Evolutionary conservation across 1,284 basidiomycete genomes (phyloP), one percentile per base, ranked within the genome.

Genomic region (Waitea zeae): DNA sequence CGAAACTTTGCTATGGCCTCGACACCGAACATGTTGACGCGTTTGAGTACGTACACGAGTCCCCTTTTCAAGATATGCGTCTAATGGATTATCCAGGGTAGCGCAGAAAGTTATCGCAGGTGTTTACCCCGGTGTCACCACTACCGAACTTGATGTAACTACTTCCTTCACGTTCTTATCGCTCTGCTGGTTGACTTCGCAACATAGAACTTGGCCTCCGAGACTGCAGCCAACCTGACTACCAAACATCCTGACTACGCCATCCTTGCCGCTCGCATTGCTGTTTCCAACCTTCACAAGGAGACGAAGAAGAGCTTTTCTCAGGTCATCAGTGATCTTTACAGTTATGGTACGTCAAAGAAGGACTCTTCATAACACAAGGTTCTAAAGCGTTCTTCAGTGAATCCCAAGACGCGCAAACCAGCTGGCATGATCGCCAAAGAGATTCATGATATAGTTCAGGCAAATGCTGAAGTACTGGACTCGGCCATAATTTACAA

Each of bases 301-400:
- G 93, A 98, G 62, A 98, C 95, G 22, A 93, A 89, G 62, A 98
- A 98, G 67, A 82, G 64, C 46, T 98, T 99, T 54, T 90, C 87
- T 12, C 70, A 80, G 44, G 92, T 97, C 42, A 70, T 98, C 49
- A 72, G 75, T 44, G 90, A 96, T 52, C 62, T 99, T 35, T 90
- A 95, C 56, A 64, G 73, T 37, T 97, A 93, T 64, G 63, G 87
- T 88, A 44, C 15, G 70, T 52, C 1, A 14, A 6, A 32, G n/a
- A 30, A n/a, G n/a, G n/a, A n/a, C n/a, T n/a, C n/a, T n/a, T n/a
- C n/a, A n/a, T n/a, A n/a, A n/a, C n/a, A n/a, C n/a, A n/a, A n/a
- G n/a, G n/a, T n/a, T n/a, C 14, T 44, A 12, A 31, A 29, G 12
- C 13, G 11, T 15, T 9, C 18, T 35, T 11, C 40, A 87, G 86